These are phyloP conservation scores for Nannochloropsis limnetica DNA, from an alignment of 352 stramenopile genomes.

Conservation along the genomic window DNA sequence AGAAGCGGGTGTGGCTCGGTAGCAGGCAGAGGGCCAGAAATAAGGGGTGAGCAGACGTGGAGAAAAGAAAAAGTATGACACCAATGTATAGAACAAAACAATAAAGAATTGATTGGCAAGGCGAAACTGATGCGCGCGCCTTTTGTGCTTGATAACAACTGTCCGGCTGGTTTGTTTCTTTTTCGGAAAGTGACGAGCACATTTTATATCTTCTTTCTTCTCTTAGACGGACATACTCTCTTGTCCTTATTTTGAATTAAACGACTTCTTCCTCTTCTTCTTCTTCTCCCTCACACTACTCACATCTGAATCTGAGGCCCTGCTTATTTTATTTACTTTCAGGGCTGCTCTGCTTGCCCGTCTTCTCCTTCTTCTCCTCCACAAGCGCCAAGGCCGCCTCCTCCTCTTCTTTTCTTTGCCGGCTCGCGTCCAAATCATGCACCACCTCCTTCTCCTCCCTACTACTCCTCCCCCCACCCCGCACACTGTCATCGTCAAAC, in stretches of 20 bases:
- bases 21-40: too few species aligned
- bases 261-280: neutral
- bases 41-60: too few species aligned
- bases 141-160: neutral
- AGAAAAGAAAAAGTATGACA: neutral
- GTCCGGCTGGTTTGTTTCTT: neutral
- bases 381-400: conserved; percentile 8
- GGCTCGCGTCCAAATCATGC: conserved; percentile 18
- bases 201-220: neutral
- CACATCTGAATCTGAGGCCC: neutral
- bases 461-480: neutral
- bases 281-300: neutral
- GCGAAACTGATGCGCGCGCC: neutral
- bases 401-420: neutral
- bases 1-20: neutral
- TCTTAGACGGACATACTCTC: neutral
- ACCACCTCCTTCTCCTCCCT: neutral
- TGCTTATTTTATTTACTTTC: neutral
- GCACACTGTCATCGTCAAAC: neutral
- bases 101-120: too few species aligned
- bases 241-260: neutral
- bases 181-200: neutral
- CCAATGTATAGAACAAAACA: too few species aligned
- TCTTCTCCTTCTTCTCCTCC: neutral
- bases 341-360: neutral